phyloP scores from a whole-genome alignment of 257 asterid species.

The Lantana camara region DNA sequence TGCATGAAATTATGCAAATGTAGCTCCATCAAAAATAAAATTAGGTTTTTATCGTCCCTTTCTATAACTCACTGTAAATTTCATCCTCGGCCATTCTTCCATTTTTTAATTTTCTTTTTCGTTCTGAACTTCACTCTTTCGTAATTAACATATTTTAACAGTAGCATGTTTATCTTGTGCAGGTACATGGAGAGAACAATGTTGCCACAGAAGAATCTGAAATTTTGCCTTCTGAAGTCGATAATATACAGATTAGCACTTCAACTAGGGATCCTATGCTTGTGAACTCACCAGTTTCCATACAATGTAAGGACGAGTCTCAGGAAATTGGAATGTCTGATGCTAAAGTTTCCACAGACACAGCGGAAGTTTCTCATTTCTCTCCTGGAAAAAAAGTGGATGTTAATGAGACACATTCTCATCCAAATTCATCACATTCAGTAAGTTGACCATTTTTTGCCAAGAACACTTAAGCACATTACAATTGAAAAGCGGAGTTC shows the following conservation, averaged over 20 bases:
- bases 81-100: constrained; percentile 10
- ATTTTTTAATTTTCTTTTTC: constrained; percentile 1
- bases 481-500: neutral
- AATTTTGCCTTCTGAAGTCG: constrained; percentile 41
- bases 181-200: constrained; percentile 52
- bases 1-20: neutral
- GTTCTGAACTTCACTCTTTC: constrained; percentile 6
- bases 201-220: constrained; percentile 52
- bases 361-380: constrained; percentile 23
- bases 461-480: neutral
- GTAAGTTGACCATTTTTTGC: constrained; percentile 30
- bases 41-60: too few relatives aligned
- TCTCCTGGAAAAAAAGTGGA: constrained; percentile 27
- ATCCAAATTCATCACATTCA: constrained; percentile 15
- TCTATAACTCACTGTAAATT: too few relatives aligned
- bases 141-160: constrained; percentile 3
- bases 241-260: constrained; percentile 23
- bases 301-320: constrained; percentile 19
- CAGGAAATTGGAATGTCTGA: constrained; percentile 20
- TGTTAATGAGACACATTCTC: constrained; percentile 23
- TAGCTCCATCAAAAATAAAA: neutral
- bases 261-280: constrained; percentile 27
- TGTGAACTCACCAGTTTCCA: constrained; percentile 20
- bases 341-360: constrained; percentile 17
- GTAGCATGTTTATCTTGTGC: constrained; percentile 30